Percentiles rank a stretch among this genome's conserved stretches.
phyloP scores from a whole-genome alignment of 257 asterid species.

The Solanum phureja region DNA sequence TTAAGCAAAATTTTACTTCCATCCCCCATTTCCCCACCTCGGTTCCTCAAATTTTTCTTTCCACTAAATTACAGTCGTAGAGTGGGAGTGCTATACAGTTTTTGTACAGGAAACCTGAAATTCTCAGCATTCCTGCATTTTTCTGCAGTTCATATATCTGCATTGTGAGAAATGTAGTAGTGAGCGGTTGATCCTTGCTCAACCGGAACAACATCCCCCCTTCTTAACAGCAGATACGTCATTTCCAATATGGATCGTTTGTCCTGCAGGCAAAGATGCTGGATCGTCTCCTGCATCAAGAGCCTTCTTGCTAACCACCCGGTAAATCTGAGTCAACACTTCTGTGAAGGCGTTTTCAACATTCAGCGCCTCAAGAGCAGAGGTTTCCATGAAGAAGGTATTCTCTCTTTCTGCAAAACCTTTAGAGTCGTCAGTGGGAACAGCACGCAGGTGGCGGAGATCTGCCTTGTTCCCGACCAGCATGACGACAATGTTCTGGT shows the following conservation, averaged over 20 bases:
- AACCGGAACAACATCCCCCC: constrained; percentile 27
- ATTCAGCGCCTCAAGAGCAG: constrained; percentile 33
- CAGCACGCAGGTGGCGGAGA: constrained; percentile 32
- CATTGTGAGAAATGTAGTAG: neutral
- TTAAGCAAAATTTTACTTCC: neutral
- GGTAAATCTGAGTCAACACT: constrained; percentile 31
- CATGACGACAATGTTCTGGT: constrained; percentile 32
- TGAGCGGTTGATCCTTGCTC: neutral
- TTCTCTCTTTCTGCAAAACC: constrained; percentile 24
- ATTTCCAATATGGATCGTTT: constrained; percentile 22
- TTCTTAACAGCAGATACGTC: constrained; percentile 21
- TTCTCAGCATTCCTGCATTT: neutral
- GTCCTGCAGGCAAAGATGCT: constrained; percentile 23
- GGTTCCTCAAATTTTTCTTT: neutral
- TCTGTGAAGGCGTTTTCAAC: constrained; percentile 30
- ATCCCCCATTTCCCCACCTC: neutral
- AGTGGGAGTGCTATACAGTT: neutral
- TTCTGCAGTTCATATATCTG: neutral
- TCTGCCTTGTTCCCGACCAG: constrained; percentile 37
- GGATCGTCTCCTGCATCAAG: constrained; percentile 29
- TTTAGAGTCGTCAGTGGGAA: constrained; percentile 10
- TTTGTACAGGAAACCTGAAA: neutral
- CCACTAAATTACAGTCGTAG: neutral
- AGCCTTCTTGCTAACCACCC: constrained; percentile 25
- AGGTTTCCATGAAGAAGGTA: constrained; percentile 37